Conservation (phyloP, 306 rosid genomes). For the Glycyrrhiza uralensis region DNA sequence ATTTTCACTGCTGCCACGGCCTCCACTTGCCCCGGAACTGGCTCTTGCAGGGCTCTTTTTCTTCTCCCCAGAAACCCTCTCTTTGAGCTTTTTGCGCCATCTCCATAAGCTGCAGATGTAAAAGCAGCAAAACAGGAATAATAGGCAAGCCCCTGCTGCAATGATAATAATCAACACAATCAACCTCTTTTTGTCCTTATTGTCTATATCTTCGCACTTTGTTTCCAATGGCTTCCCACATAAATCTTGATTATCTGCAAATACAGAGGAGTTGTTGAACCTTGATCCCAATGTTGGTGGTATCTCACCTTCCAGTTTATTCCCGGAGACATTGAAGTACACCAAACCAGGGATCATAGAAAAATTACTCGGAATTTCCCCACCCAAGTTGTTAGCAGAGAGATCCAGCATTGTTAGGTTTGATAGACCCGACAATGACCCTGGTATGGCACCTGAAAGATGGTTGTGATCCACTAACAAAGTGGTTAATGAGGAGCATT, state of each 20-base stretch:
- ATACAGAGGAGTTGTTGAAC: slow-evolving; percentile 55
- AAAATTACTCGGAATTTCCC: slow-evolving; percentile 59
- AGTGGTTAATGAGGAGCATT: slow-evolving; percentile 51
- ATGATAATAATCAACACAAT: slow-evolving; percentile 53
- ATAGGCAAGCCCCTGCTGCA: slow-evolving; percentile 51
- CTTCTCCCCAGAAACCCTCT: slow-evolving; percentile 68
- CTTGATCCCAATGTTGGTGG: slow-evolving; percentile 63
- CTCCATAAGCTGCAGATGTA: slow-evolving; percentile 70
- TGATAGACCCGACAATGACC: slow-evolving; percentile 50
- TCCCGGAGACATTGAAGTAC: slow-evolving; percentile 71
- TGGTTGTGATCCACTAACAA: slow-evolving; percentile 54
- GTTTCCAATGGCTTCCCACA: slow-evolving; percentile 70
- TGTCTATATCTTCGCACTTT: slow-evolving; percentile 34
- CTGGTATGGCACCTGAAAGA: slow-evolving; percentile 71
- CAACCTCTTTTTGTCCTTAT: slow-evolving; percentile 51
- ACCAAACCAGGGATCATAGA: slow-evolving; percentile 45
- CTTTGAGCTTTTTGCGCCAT: slow-evolving; percentile 81
- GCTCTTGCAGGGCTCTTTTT: slow-evolving; percentile 76
- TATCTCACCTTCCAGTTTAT: slow-evolving; percentile 71
- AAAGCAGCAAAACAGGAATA: slow-evolving; percentile 75
- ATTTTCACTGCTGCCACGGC: slow-evolving; percentile 76
- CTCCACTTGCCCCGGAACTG: slow-evolving; percentile 83
- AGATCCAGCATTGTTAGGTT: slow-evolving; percentile 63
- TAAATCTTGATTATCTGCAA: slow-evolving; percentile 49
- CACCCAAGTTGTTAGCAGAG: slow-evolving; percentile 77